A percentile compares a stretch with the other conserved stretches of the same genome.
phyloP scores from a whole-genome alignment of 345 rosid genomes.

The Syzygium oleosum region DNA sequence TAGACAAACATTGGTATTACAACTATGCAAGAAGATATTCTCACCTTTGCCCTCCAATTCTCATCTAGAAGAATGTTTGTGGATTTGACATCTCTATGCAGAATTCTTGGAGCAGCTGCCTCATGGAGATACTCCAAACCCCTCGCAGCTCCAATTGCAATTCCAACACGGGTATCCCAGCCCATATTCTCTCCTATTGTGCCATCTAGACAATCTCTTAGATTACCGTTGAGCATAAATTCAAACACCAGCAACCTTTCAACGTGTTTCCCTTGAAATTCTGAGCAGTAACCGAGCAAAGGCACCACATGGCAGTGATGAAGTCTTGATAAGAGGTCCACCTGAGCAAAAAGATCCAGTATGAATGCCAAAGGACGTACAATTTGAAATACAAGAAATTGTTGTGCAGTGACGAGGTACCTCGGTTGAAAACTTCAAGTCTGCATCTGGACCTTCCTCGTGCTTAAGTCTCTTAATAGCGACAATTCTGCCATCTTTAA shows the following conservation, averaged over 20 bases:
- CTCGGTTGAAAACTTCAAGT: constrained; percentile 62
- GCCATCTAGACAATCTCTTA: constrained; percentile 83
- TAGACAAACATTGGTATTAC: background rate
- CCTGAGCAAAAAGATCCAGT: constrained; percentile 34
- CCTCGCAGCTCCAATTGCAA: constrained; percentile 95
- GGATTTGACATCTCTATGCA: constrained; percentile 95
- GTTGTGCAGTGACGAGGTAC: constrained; percentile 15
- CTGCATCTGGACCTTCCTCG: constrained; percentile 57
- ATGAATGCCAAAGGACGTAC: background rate
- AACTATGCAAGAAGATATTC: constrained; percentile 1
- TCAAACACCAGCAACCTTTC: constrained; percentile 89
- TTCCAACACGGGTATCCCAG: constrained; percentile 76
- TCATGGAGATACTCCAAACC: constrained; percentile 98
- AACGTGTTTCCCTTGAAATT: constrained; percentile 63
- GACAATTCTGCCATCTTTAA: constrained; percentile 67
- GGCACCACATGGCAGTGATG: constrained; percentile 97
- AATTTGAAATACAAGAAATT: background rate
- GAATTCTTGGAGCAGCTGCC: constrained; percentile 96
- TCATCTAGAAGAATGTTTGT: constrained; percentile 86
- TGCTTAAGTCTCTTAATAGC: constrained; percentile 73
- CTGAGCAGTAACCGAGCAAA: constrained; percentile 80
- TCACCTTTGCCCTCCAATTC: constrained; percentile 85
- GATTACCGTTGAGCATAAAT: constrained; percentile 67
- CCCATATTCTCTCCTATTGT: constrained; percentile 48
- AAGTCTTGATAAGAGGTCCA: constrained; percentile 73